Evolutionary conservation across 75 land plant genomes (phyloP).

Genomic region (Picea glauca): DNA sequence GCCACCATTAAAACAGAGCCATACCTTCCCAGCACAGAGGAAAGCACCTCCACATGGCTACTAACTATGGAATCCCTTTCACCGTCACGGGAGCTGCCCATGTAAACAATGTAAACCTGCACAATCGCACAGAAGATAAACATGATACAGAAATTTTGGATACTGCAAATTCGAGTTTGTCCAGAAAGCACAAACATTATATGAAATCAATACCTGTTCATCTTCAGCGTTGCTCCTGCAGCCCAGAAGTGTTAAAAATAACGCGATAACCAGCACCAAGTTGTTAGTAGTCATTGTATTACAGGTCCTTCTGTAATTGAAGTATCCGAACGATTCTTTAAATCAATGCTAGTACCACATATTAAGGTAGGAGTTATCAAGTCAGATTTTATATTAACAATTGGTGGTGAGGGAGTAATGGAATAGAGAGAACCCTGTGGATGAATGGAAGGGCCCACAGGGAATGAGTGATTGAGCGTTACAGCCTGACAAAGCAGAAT

Average conservation of each 20-base stretch:
- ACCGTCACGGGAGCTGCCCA: constrained; percentile 46
- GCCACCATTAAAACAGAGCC: not conserved
- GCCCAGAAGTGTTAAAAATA: not conserved
- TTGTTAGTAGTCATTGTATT: no score
- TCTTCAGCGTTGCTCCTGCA: not conserved
- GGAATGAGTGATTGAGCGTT: no score
- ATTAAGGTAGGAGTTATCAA: no score
- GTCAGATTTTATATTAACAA: no score
- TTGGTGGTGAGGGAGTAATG: no score
- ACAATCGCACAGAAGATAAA: not conserved
- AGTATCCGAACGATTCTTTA: no score
- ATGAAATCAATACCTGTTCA: not conserved
- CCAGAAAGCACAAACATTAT: not conserved
- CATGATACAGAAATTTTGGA: not conserved
- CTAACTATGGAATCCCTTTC: constrained; percentile 20
- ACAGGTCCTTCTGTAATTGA: no score
- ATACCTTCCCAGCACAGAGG: constrained; percentile 69
- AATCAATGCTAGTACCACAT: no score
- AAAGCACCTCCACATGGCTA: constrained; percentile 45
- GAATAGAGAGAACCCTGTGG: no score
- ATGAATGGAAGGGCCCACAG: no score
- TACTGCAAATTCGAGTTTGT: no score
- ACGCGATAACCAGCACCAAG: not conserved
- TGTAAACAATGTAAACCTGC: constrained; percentile 68
- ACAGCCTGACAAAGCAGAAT: no score